phyloP scores from a whole-genome alignment of 1,139 yeast genomes.

The Geotrichum candidum region DNA sequence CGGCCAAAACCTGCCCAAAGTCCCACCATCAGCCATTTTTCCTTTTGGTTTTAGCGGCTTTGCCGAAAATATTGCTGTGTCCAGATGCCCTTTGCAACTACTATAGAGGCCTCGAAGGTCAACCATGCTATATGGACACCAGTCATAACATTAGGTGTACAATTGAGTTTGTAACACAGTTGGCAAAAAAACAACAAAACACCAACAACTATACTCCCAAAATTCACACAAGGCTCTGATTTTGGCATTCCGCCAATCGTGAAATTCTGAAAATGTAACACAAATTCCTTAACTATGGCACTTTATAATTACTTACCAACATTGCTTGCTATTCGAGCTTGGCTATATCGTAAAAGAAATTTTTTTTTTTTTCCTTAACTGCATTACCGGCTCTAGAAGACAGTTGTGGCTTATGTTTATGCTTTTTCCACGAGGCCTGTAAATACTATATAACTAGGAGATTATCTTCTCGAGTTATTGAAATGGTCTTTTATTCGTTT shows the following conservation, averaged over 20 bases:
- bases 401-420: not conserved
- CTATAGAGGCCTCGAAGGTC: not conserved
- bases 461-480: not conserved
- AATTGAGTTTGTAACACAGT: too few species aligned
- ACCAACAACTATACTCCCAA: too few species aligned
- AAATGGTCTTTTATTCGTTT: not conserved
- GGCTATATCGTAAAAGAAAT: not conserved
- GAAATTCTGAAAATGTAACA: too few species aligned
- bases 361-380: not conserved
- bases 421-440: not conserved
- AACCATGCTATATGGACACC: not conserved
- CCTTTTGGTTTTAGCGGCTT: not conserved
- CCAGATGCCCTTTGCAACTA: not conserved
- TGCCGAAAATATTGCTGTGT: not conserved
- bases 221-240: too few species aligned
- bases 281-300: too few species aligned
- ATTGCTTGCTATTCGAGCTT: too few species aligned
- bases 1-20: constrained; percentile 1
- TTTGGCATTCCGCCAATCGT: too few species aligned
- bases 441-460: not conserved
- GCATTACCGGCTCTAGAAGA: not conserved
- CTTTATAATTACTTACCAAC: too few species aligned
- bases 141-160: too few species aligned
- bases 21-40: constrained; percentile 8
- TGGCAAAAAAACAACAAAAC: too few species aligned